phyloP scores from a whole-genome alignment of 1,139 yeast genomes.

The Taphrina confusa region DNA sequence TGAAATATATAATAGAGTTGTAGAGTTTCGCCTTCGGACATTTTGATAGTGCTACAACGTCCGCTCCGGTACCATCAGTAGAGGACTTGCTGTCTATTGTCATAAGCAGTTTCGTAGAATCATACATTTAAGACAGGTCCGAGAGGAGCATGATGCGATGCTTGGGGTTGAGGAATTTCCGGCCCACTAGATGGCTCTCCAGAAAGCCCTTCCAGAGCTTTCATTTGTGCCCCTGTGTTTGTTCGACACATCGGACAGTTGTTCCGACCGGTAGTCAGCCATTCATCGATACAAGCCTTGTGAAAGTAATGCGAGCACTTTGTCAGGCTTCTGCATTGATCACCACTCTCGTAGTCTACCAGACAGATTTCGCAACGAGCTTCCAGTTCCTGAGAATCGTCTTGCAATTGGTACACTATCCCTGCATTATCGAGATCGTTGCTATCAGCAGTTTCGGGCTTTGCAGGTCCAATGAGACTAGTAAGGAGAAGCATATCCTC shows the following conservation, averaged over 20 bases:
- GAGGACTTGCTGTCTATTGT: too few relatives aligned
- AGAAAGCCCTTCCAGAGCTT: not conserved
- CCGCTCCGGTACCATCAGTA: too few relatives aligned
- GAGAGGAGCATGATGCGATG: not conserved
- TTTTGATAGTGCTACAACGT: too few relatives aligned
- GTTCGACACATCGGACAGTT: constrained; percentile 57
- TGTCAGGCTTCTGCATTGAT: constrained; percentile 51
- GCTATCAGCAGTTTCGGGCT: constrained; percentile 51
- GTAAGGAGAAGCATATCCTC: constrained; percentile 54
- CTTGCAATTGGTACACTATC: constrained; percentile 42
- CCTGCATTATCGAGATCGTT: constrained; percentile 51
- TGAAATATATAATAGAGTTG: too few relatives aligned
- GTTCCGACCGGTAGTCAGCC: constrained; percentile 58
- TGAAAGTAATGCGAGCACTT: constrained; percentile 57
- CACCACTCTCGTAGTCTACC: constrained; percentile 52
- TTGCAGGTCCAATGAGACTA: constrained; percentile 52
- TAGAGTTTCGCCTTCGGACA: too few relatives aligned
- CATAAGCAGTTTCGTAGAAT: too few relatives aligned
- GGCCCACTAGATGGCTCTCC: not conserved
- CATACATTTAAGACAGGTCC: too few relatives aligned
- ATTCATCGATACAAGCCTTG: constrained; percentile 57
- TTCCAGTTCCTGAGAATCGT: constrained; percentile 39
- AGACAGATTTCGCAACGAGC: constrained; percentile 58
- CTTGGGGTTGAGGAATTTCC: not conserved
- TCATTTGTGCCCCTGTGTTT: constrained; percentile 17